Percentiles rank a stretch among this genome's conserved stretches.
Evolutionary conservation across 208 protist genomes (phyloP).

Genomic region (Leishmania major): DNA sequence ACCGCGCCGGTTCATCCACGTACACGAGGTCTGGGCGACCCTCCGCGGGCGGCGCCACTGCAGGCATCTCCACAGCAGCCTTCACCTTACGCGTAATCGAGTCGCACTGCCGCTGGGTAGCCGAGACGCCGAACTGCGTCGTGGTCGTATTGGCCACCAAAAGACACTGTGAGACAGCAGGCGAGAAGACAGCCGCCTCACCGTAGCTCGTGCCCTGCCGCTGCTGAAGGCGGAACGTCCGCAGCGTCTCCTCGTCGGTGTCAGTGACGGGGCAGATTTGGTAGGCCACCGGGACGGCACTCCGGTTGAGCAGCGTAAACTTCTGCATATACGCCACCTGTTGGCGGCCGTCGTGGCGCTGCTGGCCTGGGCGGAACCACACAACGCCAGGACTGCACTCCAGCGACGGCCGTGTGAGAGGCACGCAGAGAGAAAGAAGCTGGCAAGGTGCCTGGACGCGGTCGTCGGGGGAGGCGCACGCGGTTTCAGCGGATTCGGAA

Average conservation of each 20-base stretch:
- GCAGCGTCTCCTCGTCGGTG: constrained; percentile 7
- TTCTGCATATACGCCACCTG: constrained; percentile 69
- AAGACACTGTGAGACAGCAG: not conserved
- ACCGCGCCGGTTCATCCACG: constrained; percentile 42
- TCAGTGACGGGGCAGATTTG: constrained; percentile 33
- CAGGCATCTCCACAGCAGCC: constrained; percentile 50
- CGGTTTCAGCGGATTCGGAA: not conserved
- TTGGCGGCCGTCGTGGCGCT: constrained; percentile 71
- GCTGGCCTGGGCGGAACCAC: constrained; percentile 83
- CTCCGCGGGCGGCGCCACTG: constrained; percentile 27
- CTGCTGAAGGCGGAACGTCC: constrained; percentile 26
- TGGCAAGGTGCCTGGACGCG: constrained; percentile 18
- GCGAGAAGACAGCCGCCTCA: not conserved
- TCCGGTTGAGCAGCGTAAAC: constrained; percentile 62
- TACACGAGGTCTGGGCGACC: constrained; percentile 28
- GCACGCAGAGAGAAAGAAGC: constrained; percentile 51
- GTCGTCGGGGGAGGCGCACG: not conserved
- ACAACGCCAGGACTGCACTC: constrained; percentile 48
- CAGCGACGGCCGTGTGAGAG: constrained; percentile 51
- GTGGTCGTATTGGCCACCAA: constrained; percentile 15
- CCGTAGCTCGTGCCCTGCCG: constrained; percentile 6
- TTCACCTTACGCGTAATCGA: constrained; percentile 40
- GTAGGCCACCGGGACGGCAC: constrained; percentile 48
- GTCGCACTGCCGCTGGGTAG: constrained; percentile 10
- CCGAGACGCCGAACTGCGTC: constrained; percentile 23